Percentiles rank a stretch among this genome's conserved stretches.
These are phyloP conservation scores for Metrosideros polymorpha DNA, from an alignment of 441 rosid species.

Conservation along the genomic window DNA sequence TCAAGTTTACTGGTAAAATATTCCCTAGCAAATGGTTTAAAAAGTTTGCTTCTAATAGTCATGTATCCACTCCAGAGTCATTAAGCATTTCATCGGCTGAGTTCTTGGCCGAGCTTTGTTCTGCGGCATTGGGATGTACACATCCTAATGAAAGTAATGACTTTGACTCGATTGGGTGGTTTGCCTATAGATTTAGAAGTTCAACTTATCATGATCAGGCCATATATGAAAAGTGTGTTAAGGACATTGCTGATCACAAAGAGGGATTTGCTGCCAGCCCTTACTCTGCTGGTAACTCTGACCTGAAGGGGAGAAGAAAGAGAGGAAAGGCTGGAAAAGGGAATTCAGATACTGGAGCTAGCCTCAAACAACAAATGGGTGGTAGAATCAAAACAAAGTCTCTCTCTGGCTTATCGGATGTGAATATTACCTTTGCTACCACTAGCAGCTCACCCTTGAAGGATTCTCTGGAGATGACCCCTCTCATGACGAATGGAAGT, in stretches of 20 bases:
- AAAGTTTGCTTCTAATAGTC: constrained; percentile 29
- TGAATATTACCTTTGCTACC: constrained; percentile 12
- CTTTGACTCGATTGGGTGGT: constrained; percentile 44
- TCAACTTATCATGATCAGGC: constrained; percentile 53
- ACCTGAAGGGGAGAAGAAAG: constrained; percentile 2
- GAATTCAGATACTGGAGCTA: constrained; percentile 1
- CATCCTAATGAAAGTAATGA: constrained; percentile 27
- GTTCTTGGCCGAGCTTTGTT: constrained; percentile 45
- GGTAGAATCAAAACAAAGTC: constrained; percentile 23
- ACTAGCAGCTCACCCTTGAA: constrained; percentile 12
- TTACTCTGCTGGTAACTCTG: background rate
- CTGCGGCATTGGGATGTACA: constrained; percentile 40
- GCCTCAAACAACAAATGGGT: constrained; percentile 26
- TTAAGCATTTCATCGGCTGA: constrained; percentile 33
- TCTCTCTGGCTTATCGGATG: constrained; percentile 32
- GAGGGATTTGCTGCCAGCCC: constrained; percentile 11
- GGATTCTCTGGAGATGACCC: constrained; percentile 11
- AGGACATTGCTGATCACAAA: constrained; percentile 30
- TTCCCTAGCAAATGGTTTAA: constrained; percentile 47
- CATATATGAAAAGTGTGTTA: constrained; percentile 43
- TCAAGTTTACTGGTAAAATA: constrained; percentile 39
- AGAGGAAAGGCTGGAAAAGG: constrained; percentile 1
- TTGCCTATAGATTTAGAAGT: constrained; percentile 76
- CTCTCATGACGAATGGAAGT: constrained; percentile 13
- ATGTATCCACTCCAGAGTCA: constrained; percentile 31